Base-by-base conservation (phyloP, 73 alveolate genomes). In the Paramecium caudatum region DNA sequence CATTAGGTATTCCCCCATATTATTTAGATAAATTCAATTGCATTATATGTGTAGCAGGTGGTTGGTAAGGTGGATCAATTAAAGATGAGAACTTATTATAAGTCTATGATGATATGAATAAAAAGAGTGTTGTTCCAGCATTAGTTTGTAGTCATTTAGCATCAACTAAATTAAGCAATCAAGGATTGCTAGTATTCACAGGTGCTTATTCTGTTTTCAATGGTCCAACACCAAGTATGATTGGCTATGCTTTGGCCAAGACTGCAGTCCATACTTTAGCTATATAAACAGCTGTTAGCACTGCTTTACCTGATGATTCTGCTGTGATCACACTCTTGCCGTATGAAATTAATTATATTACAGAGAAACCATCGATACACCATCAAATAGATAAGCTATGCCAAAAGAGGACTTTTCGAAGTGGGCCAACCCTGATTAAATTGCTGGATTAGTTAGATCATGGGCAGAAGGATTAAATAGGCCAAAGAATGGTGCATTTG, bases 41-140 rank as follows among this genome's bases (percentile, higher is more conserved):
- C 39, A 87, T 96, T 4, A 45, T 96, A 10, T 93, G 98, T 27
- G 95, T 93, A 13, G 99, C 99, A 21, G 99, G 99, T 30, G 99
- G 99, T 16, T 96, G 95, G 94, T 92, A 78, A 32, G 94, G 96
- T 2, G 98, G 98, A 1, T 61, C 94, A 4, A 90, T 93, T 17
- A 92, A 90, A 55, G 96, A 96, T 23, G 74, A 49, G 5, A 94
- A 94, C 10, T 80, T 95, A 5, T 78, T 96, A 39, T 90, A 87
- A 39, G 82, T 84, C 21, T 91, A 82, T 41, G 92, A 87, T 47
- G 78, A 82, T 25, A 74, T 94, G 92, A 91, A 94, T 74, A 37
- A 61, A 32, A 86, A 81, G 82, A 82, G 91, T 61, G 82, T 93
- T n/a, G 63, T 85, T 63, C 93, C 98, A 32, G 95, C 98, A 7